Evolutionary conservation across 176 grass and related monocot species (phyloP).

Genomic region (Bromus sterilis): DNA sequence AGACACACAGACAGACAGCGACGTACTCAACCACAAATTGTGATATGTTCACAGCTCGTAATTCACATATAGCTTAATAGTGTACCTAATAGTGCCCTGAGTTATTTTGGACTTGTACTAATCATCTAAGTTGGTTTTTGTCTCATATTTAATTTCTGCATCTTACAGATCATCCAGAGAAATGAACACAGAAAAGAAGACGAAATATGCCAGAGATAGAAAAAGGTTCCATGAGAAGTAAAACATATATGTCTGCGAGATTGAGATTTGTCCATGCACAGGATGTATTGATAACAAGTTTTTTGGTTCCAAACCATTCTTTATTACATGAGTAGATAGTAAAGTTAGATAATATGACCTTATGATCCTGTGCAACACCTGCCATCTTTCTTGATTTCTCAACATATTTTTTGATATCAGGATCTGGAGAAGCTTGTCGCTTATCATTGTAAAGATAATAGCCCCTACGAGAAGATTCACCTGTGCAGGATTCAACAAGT

Average conservation of each 20-base stretch:
- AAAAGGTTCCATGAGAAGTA: neutral
- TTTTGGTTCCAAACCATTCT: neutral
- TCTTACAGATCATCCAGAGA: neutral
- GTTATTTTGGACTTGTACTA: neutral
- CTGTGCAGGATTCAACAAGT: conserved; percentile 31
- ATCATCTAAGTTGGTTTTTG: neutral
- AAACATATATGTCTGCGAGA: neutral
- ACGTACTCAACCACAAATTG: neutral
- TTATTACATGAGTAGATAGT: neutral
- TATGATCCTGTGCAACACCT: conserved; percentile 43
- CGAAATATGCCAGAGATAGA: neutral
- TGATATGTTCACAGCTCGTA: neutral
- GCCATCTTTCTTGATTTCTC: conserved; percentile 72
- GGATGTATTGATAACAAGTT: neutral
- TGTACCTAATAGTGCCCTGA: neutral
- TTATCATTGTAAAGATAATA: conserved; percentile 80
- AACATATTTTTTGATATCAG: conserved; percentile 60
- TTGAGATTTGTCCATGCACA: neutral
- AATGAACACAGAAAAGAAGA: neutral
- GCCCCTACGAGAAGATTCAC: conserved; percentile 57
- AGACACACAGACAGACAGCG: neutral
- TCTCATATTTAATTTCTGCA: neutral
- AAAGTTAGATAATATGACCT: conserved; percentile 46
- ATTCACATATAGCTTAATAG: neutral
- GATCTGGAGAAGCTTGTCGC: conserved; percentile 43